Evolutionary conservation across 495 filamentous ascomycete species (phyloP).

Genomic region (Trichoderma virens): DNA sequence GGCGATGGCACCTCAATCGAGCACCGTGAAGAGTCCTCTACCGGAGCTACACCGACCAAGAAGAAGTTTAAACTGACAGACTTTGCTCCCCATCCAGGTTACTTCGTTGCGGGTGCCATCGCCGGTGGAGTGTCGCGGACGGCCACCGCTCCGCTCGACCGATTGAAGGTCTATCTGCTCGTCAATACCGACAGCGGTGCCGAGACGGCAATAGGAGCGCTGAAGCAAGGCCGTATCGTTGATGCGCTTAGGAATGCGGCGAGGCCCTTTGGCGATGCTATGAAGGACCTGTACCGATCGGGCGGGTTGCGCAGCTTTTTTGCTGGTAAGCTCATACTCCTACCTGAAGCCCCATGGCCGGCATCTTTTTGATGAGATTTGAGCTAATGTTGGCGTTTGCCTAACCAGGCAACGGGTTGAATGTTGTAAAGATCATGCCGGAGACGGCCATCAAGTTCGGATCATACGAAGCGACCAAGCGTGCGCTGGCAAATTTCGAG

Average conservation of each 20-base stretch:
- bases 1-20: constrained; percentile 20
- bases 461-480: constrained; percentile 91
- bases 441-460: constrained; percentile 97
- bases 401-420: constrained; percentile 78
- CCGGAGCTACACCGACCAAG: constrained; percentile 12
- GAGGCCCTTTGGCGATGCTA: constrained; percentile 61
- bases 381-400: neutral
- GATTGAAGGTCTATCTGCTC: constrained; percentile 94
- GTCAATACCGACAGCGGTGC: constrained; percentile 66
- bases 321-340: constrained; percentile 76
- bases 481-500: constrained; percentile 76
- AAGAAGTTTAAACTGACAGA: constrained; percentile 44
- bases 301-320: constrained; percentile 92
- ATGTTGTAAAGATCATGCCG: constrained; percentile 95
- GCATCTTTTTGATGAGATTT: neutral
- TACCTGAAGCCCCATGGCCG: too few species aligned
- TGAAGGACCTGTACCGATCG: constrained; percentile 68
- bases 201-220: constrained; percentile 50
- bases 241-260: constrained; percentile 33
- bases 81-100: constrained; percentile 67
- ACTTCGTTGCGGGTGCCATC: constrained; percentile 90
- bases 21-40: constrained; percentile 18
- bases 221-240: constrained; percentile 33
- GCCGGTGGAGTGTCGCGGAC: constrained; percentile 90
- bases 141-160: constrained; percentile 89